Evolutionary conservation across 164 flowering plant species (phyloP).

Genomic region (Magnolia sinica): DNA sequence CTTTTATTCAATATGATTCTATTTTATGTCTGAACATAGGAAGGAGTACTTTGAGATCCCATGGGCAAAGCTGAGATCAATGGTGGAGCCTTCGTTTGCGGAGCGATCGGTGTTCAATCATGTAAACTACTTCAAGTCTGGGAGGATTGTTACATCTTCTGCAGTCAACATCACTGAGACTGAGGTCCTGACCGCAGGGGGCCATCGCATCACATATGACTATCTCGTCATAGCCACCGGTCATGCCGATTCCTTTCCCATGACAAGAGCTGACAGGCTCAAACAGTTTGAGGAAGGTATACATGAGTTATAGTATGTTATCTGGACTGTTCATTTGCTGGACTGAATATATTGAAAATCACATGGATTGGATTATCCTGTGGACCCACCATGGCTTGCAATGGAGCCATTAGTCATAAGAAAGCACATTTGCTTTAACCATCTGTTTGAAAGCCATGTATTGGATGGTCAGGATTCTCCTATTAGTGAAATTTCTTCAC

Average conservation of each 20-base stretch:
- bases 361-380: no score
- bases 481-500: no score
- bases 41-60: slow-evolving; percentile 90
- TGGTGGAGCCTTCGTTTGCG: slow-evolving; percentile 85
- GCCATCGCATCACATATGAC: slow-evolving; percentile 50
- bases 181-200: slow-evolving; percentile 65
- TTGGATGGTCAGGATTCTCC: background rate
- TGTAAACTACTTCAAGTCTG: slow-evolving; percentile 61
- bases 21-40: slow-evolving; percentile 29
- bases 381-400: no score
- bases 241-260: slow-evolving; percentile 48
- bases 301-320: background rate
- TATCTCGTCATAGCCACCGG: slow-evolving; percentile 90
- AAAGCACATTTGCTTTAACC: background rate
- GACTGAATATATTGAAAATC: no score
- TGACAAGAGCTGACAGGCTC: slow-evolving; percentile 48
- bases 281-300: slow-evolving; percentile 52
- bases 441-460: background rate
- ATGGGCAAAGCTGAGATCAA: slow-evolving; percentile 79
- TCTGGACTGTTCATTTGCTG: background rate
- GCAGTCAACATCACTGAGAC: slow-evolving; percentile 44
- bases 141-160: slow-evolving; percentile 39
- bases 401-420: background rate
- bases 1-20: background rate
- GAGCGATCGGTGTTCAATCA: slow-evolving; percentile 70